Evolutionary conservation across 2,329 filamentous ascomycete genomes (phyloP).

Genomic region (Aureobasidium sp.): DNA sequence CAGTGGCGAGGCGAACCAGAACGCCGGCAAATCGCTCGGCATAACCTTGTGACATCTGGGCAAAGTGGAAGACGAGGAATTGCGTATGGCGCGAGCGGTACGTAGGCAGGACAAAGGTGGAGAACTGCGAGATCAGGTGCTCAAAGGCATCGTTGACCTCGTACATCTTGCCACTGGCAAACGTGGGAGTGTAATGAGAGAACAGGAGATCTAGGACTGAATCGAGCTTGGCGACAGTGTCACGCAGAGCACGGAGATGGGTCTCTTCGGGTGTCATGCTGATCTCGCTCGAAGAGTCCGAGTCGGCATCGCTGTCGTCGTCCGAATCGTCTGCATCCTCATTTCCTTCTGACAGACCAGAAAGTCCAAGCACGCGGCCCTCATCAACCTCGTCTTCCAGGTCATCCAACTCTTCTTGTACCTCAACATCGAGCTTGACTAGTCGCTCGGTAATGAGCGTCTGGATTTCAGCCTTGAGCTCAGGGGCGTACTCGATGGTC

Average conservation of each 20-base stretch:
- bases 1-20: conserved; percentile 73
- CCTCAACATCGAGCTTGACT: conserved; percentile 91
- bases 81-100: conserved; percentile 90
- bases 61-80: conserved; percentile 93
- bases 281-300: conserved; percentile 55
- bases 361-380: conserved; percentile 52
- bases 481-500: conserved; percentile 68
- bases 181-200: conserved; percentile 66
- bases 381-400: conserved; percentile 81
- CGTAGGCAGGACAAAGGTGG: conserved; percentile 78
- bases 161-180: conserved; percentile 59
- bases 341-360: conserved; percentile 17
- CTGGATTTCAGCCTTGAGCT: conserved; percentile 70
- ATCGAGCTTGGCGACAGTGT: conserved; percentile 86
- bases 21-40: conserved; percentile 78
- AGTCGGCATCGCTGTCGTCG: conserved; percentile 58
- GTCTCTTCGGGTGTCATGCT: conserved; percentile 48
- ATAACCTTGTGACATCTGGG: conserved; percentile 68
- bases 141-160: conserved; percentile 66
- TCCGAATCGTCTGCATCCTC: conserved; percentile 43
- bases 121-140: conserved; percentile 76
- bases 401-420: conserved; percentile 88
- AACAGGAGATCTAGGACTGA: conserved; percentile 83
- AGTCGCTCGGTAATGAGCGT: conserved; percentile 76
- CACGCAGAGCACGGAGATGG: conserved; percentile 63